phyloP scores from a whole-genome alignment of 176 grass and related monocot species.

The Oryza nivara region DNA sequence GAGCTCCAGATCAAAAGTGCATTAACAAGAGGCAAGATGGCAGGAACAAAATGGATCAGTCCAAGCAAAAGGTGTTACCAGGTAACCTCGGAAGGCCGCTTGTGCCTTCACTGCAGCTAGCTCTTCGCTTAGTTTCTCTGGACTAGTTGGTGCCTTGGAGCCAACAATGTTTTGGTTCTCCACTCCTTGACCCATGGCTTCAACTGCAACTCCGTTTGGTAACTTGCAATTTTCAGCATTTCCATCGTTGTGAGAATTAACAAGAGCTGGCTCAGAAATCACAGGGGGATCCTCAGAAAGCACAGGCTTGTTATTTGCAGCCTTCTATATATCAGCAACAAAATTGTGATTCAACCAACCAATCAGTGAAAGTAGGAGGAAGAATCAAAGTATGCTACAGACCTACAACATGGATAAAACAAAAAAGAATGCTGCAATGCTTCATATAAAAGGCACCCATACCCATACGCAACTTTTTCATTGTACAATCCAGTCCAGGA shows the following conservation, averaged over 20 bases:
- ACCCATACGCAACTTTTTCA: background rate
- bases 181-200: slow-evolving; percentile 44
- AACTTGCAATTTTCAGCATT: slow-evolving; percentile 48
- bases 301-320: slow-evolving; percentile 51
- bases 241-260: slow-evolving; percentile 49
- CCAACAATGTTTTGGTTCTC: slow-evolving; percentile 41
- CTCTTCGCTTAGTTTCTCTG: slow-evolving; percentile 59
- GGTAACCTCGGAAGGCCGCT: slow-evolving; percentile 92
- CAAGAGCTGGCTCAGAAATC: slow-evolving; percentile 79
- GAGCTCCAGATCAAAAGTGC: background rate
- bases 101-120: slow-evolving; percentile 86
- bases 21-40: background rate
- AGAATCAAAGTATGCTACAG: slow-evolving; percentile 9
- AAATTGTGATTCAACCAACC: slow-evolving; percentile 3
- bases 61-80: slow-evolving; percentile 50
- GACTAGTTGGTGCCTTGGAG: slow-evolving; percentile 33
- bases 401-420: slow-evolving; percentile 17
- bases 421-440: background rate
- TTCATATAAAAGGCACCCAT: slow-evolving; percentile 6
- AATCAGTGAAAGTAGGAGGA: slow-evolving; percentile 2
- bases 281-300: slow-evolving; percentile 60
- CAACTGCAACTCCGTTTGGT: slow-evolving; percentile 19
- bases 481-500: background rate
- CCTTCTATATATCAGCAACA: slow-evolving; percentile 52
- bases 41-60: background rate